Percentiles rank a stretch among this genome's conserved stretches.
Conservation (phyloP, 2,329 filamentous ascomycete species). For the Xylariaceae sp. region DNA sequence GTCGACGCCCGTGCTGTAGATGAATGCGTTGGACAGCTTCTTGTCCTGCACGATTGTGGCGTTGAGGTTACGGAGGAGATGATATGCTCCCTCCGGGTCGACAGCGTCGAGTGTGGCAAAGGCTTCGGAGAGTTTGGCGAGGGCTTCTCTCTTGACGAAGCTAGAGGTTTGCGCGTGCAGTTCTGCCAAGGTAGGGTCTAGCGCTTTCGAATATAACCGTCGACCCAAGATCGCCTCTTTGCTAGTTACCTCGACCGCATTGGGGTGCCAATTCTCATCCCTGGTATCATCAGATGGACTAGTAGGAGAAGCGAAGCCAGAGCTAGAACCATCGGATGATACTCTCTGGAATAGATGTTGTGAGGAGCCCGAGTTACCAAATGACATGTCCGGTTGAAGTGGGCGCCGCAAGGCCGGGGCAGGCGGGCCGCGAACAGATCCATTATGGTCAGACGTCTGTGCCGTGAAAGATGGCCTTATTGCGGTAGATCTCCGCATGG, state of each 20-base stretch:
- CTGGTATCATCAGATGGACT: slow-evolving; percentile 39
- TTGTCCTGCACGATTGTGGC: slow-evolving; percentile 65
- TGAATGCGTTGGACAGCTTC: slow-evolving; percentile 52
- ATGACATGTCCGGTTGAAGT: slow-evolving; percentile 82
- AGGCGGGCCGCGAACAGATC: slow-evolving; percentile 37
- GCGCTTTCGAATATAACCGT: slow-evolving; percentile 70
- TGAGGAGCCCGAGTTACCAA: slow-evolving; percentile 88
- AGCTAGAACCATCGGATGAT: slow-evolving; percentile 58
- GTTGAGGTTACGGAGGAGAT: slow-evolving; percentile 73
- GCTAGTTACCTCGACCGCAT: slow-evolving; percentile 52
- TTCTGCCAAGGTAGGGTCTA: slow-evolving; percentile 81
- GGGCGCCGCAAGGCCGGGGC: slow-evolving; percentile 61
- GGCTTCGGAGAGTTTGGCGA: slow-evolving; percentile 77
- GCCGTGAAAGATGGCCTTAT: slow-evolving; percentile 43
- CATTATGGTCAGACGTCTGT: slow-evolving; percentile 30
- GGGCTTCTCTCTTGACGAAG: slow-evolving; percentile 68
- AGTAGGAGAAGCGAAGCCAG: slow-evolving; percentile 35
- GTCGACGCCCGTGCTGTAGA: slow-evolving; percentile 34
- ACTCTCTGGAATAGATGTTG: slow-evolving; percentile 88
- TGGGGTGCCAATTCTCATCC: slow-evolving; percentile 61
- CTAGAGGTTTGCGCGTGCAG: slow-evolving; percentile 71
- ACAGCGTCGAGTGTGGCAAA: slow-evolving; percentile 78
- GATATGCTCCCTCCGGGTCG: slow-evolving; percentile 85
- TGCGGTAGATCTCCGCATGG: slow-evolving; percentile 56
- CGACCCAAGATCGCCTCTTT: slow-evolving; percentile 83